Base-by-base conservation (phyloP, 345 rosid species). In the Boechera divaricarpa region DNA sequence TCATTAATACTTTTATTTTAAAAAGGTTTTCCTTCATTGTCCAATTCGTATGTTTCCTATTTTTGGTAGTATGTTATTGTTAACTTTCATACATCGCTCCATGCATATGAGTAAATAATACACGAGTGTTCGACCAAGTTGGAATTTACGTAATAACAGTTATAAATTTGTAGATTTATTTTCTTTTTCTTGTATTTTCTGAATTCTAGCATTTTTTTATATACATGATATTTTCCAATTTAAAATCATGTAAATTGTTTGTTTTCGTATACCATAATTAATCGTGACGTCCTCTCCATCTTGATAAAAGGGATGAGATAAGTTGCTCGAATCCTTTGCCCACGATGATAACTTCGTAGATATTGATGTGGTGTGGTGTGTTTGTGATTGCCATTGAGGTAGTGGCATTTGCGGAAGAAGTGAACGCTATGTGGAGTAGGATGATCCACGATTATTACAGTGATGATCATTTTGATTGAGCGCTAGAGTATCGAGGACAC, bases 11-110 rank as follows among this genome's bases (percentile, higher is more conserved):
- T 77, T 69, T 62, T 35, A 24, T 8, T 48, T 70, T 1, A 0
- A 8, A 58, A 58, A 41, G 3, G 15, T 56, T 72, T 70, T 58
- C 77, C 69, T 71, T 72, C 72, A 65, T 71, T 72, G 77, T 77
- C 77, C 68, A 48, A 13, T 57, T 64, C 72, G 62, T 29, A 13
- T 64, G 77, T 71, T 71, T 77, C 61, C 81, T 64, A 21, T 9
- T 70, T 77, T 57, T 71, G 62, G 81, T 64, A 47, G 48, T 45
- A 56, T 18, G 7, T 59, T 59, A 16, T 59, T 51, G 60, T 16
- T 16, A 18, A 39, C 6, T 13, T 49, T 16, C 16, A 16, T 16
- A 16, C 16, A 16, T 13, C 26, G 5, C 29, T 8, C 51, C 65
- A 36, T 10, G 60, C 16, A 55, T 67, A 11, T 15, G 35, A 32